Base-by-base conservation (phyloP, 495 filamentous ascomycete species). In the Trichoderma orchidacearum region DNA sequence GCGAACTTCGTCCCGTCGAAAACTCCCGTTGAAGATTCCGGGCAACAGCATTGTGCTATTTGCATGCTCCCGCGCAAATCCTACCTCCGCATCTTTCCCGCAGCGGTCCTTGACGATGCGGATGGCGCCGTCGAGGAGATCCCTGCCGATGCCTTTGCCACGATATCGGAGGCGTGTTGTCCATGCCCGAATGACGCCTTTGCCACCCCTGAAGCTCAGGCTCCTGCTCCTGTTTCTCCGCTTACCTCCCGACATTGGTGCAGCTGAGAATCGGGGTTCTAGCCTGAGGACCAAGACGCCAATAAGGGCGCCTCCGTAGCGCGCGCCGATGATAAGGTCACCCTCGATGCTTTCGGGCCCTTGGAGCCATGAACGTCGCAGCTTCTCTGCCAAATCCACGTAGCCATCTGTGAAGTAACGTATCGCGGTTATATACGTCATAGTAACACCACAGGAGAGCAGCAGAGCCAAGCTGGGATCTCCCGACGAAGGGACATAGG, bases 151-250 rank as follows among this genome's bases (percentile, higher is more conserved):
- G 0, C 89, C 89, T 54, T 74, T 73, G 5, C 78, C 70, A 12
- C 90, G 75, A 65, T 87, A 91, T 60, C 67, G 72, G 58, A 80
- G 58, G 64, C 77, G 74, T 0, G 89, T 85, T 3, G 88, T 87
- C 86, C 88, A 91, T 0, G 85, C 88, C 23, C 84, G 73, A 50
- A 92, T 82, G 17, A 86, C 68, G 3, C 74, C 78, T 53, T 68
- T 65, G 28, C 73, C 79, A 9, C 72, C 80, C 34, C 65, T 52
- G 25, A 65, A 60, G 35, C 54, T 59, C 30, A 66, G 59, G 18
- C 54, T 53, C 28, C 63, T 65, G 51, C 59, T 64, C 59, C 59
- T 61, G 51, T 64, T 66, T 5, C 30, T 31, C 23, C 18, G 29
- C 1, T 51, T 15, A 1, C 55, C 51, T 25, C 38, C n/a, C 8